Percentiles rank a stretch among this genome's conserved stretches.
Evolutionary conservation across 2,329 filamentous ascomycete genomes (phyloP).

Genomic region (Aspergillus caelatus): DNA sequence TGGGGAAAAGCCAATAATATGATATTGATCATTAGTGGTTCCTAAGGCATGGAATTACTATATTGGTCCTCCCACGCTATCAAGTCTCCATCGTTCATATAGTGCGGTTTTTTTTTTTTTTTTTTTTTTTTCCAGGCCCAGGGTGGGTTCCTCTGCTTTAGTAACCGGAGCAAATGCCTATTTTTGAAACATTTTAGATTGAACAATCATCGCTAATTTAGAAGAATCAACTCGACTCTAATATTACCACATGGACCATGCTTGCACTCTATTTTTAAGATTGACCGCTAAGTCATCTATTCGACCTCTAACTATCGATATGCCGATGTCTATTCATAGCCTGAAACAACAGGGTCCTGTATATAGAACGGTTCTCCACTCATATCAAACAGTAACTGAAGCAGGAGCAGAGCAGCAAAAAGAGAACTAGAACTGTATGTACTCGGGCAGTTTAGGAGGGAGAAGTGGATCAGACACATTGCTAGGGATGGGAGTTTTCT

Average conservation of each 20-base stretch:
- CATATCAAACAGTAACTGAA: neutral
- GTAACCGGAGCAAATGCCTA: neutral
- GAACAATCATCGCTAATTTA: neutral
- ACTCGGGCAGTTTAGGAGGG: neutral
- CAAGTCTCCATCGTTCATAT: neutral
- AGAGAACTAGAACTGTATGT: neutral
- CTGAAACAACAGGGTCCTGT: neutral
- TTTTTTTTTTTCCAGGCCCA: neutral
- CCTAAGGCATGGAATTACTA: neutral
- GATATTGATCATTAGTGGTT: neutral
- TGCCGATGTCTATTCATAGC: neutral
- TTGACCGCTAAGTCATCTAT: neutral
- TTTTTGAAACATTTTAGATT: neutral
- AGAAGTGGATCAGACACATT: neutral
- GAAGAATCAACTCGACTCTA: neutral
- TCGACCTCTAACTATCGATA: neutral
- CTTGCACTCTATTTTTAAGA: neutral
- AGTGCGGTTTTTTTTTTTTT: neutral
- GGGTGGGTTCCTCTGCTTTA: neutral
- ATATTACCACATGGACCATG: neutral
- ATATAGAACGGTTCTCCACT: neutral
- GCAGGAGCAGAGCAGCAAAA: neutral
- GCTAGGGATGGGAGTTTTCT: slow-evolving; percentile 3
- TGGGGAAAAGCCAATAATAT: slow-evolving; percentile 9
- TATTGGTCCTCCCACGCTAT: neutral